phyloP scores from a whole-genome alignment of 2,329 filamentous ascomycete species.

The Phoma sp. region DNA sequence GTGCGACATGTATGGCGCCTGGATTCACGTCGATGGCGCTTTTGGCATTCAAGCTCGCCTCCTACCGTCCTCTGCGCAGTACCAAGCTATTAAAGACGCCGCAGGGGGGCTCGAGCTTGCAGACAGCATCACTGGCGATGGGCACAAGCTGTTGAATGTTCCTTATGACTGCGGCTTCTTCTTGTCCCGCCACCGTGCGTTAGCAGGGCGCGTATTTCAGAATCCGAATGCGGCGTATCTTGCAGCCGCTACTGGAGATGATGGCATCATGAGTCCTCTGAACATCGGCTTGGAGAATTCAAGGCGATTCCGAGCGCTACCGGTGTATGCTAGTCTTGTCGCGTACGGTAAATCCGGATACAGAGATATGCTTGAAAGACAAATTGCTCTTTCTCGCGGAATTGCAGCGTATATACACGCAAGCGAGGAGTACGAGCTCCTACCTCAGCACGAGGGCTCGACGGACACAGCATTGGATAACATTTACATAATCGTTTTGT shows the following conservation, averaged over 20 bases:
- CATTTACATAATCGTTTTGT: conserved; percentile 75
- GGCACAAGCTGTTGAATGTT: conserved; percentile 92
- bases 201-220: conserved; percentile 69
- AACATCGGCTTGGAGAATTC: conserved; percentile 93
- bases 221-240: conserved; percentile 90
- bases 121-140: conserved; percentile 86
- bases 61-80: conserved; percentile 63
- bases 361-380: conserved; percentile 70
- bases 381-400: conserved; percentile 72
- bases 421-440: conserved; percentile 68
- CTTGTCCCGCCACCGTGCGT: conserved; percentile 68
- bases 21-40: conserved; percentile 90
- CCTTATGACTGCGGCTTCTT: conserved; percentile 95
- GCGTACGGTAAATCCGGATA: conserved; percentile 76
- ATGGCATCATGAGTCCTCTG: conserved; percentile 74
- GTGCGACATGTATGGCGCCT: conserved; percentile 75
- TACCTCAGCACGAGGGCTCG: conserved; percentile 58
- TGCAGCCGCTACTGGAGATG: conserved; percentile 46
- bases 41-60: conserved; percentile 83
- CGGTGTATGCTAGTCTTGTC: conserved; percentile 79
- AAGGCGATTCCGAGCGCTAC: conserved; percentile 86
- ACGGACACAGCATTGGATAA: conserved; percentile 54
- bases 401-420: conserved; percentile 69
- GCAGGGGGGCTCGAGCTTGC: conserved; percentile 75
- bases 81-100: conserved; percentile 59